A percentile compares a stretch with the other conserved stretches of the same genome.
phyloP scores from a whole-genome alignment of 1,139 yeast species.

The Suhomyces guaymorum region DNA sequence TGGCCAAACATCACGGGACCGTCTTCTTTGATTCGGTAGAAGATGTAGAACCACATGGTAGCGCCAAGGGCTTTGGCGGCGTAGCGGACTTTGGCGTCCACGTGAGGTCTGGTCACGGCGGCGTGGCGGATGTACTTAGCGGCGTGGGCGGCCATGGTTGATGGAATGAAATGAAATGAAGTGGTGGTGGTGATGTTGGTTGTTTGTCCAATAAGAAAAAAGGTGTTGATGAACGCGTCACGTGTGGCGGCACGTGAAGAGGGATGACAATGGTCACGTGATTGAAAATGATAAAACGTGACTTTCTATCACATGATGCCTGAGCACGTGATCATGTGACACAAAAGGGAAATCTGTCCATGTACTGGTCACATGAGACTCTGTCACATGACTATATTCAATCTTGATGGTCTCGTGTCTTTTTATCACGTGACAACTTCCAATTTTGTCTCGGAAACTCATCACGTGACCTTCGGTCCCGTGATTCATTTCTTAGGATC shows the following conservation, averaged over 20 bases:
- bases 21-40: slow-evolving; percentile 75
- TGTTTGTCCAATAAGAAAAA: slow-evolving; percentile 7
- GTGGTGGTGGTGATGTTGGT: too few species aligned
- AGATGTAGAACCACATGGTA: slow-evolving; percentile 84
- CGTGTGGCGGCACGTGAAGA: slow-evolving; percentile 9
- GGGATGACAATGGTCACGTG: too few species aligned
- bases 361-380: background rate
- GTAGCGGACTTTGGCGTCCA: slow-evolving; percentile 54
- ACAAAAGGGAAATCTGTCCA: too few species aligned
- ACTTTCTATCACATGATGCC: slow-evolving; percentile 3
- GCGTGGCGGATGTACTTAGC: slow-evolving; percentile 55
- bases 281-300: too few species aligned
- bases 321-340: background rate
- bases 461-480: too few species aligned
- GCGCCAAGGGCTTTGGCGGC: slow-evolving; percentile 72
- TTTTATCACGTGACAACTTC: too few species aligned
- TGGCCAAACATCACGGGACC: slow-evolving; percentile 59
- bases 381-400: background rate
- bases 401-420: too few species aligned
- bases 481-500: too few species aligned
- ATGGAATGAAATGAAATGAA: too few species aligned
- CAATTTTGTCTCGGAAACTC: too few species aligned
- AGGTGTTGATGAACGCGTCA: slow-evolving; percentile 7
- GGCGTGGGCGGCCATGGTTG: slow-evolving; percentile 43
- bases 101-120: slow-evolving; percentile 55